A percentile compares a stretch with the other conserved stretches of the same genome.
phyloP scores from a whole-genome alignment of 2,329 filamentous ascomycete genomes.

The Hawksworthiomyces lignivorus region DNA sequence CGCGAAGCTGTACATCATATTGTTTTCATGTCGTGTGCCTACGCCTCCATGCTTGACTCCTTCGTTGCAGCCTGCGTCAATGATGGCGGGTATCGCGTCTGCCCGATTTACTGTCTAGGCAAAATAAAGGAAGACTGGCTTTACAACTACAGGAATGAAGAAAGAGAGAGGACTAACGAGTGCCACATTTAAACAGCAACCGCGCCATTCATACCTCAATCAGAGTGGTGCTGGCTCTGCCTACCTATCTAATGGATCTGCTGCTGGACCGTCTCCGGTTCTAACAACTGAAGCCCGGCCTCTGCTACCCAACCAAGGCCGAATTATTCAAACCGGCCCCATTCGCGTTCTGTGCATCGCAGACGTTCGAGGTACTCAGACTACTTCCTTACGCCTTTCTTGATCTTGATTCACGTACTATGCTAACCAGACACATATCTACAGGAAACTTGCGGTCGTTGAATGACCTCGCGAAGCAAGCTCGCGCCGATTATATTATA shows the following conservation, averaged over 20 bases:
- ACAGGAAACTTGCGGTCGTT: constrained; percentile 88
- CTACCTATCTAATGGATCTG: constrained; percentile 58
- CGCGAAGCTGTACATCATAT: too few relatives aligned
- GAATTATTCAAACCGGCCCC: constrained; percentile 57
- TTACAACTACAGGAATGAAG: too few relatives aligned
- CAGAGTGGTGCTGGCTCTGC: constrained; percentile 25
- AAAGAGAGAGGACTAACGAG: too few relatives aligned
- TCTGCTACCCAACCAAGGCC: constrained; percentile 60
- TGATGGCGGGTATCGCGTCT: too few relatives aligned
- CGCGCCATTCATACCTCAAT: constrained; percentile 38
- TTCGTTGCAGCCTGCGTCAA: too few relatives aligned
- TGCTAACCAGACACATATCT: constrained; percentile 13
- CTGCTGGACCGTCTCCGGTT: constrained; percentile 34
- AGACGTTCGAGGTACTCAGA: constrained; percentile 58
- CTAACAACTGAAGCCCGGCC: constrained; percentile 53
- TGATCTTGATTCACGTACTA: not conserved
- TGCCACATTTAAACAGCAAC: too few relatives aligned
- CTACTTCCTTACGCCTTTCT: not conserved
- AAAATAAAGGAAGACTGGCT: too few relatives aligned
- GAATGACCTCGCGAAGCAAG: constrained; percentile 92
- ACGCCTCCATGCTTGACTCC: too few relatives aligned
- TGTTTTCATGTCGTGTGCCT: too few relatives aligned
- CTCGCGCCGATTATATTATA: constrained; percentile 93
- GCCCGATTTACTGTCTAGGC: too few relatives aligned
- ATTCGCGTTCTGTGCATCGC: constrained; percentile 63